Percentiles rank a stretch among this genome's conserved stretches.
These are phyloP conservation scores for Annulohypoxylon moriforme DNA, from an alignment of 495 filamentous ascomycete genomes.

Conservation along the genomic window DNA sequence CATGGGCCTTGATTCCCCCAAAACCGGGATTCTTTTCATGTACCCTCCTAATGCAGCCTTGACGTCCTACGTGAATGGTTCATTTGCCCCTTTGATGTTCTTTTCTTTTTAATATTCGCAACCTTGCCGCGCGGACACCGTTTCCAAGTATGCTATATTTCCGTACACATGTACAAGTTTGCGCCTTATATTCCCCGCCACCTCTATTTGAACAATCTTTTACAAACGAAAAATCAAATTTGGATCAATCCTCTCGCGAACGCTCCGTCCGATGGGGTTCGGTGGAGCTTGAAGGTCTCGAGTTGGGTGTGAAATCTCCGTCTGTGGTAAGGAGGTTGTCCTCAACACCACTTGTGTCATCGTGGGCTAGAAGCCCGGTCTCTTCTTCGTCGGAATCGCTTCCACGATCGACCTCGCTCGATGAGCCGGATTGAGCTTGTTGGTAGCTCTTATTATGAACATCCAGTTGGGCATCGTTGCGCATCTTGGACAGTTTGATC, in stretches of 20 bases:
- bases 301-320: conserved; percentile 48
- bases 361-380: conserved; percentile 43
- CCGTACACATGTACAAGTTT: conserved; percentile 41
- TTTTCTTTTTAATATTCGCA: conserved; percentile 14
- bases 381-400: conserved; percentile 49
- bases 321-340: conserved; percentile 47
- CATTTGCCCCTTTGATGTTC: conserved; percentile 1
- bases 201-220: conserved; percentile 28
- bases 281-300: conserved; percentile 38
- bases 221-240: conserved; percentile 31
- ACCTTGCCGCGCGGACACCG: conserved; percentile 1
- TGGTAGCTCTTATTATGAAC: conserved; percentile 51
- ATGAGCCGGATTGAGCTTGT: conserved; percentile 42
- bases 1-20: not conserved
- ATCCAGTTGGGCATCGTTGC: conserved; percentile 69
- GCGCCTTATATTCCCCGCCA: conserved; percentile 9
- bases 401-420: conserved; percentile 38
- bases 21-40: not conserved
- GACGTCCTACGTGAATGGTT: not conserved
- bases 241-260: conserved; percentile 41
- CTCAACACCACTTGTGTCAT: conserved; percentile 49
- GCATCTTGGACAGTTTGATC: conserved; percentile 92
- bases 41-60: conserved; percentile 6
- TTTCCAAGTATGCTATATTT: conserved; percentile 26
- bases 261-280: conserved; percentile 45